phyloP scores from a whole-genome alignment of 2,329 filamentous ascomycete genomes.

The Harringtonia lauricola region DNA sequence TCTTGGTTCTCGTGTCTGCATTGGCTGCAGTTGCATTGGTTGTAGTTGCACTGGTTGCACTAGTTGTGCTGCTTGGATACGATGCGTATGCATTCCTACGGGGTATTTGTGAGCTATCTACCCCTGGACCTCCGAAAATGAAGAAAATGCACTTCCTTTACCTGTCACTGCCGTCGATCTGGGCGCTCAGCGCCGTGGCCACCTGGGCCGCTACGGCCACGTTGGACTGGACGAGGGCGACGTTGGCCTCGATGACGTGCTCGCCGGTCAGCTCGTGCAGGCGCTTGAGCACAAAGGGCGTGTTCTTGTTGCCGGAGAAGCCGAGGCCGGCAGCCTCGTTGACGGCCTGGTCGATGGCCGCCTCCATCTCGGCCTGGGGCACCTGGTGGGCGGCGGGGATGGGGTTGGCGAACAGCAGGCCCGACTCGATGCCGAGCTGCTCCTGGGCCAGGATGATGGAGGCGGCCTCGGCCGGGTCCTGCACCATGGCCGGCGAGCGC shows the following conservation, averaged over 20 bases:
- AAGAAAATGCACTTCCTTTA: neutral
- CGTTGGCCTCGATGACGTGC: conserved; percentile 64
- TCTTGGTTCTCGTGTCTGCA: too few species aligned
- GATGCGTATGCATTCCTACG: conserved; percentile 1
- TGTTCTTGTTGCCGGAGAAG: conserved; percentile 65
- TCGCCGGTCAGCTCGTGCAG: conserved; percentile 70
- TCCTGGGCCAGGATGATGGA: conserved; percentile 78
- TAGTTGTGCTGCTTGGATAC: neutral
- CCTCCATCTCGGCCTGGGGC: conserved; percentile 58
- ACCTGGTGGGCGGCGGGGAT: conserved; percentile 63
- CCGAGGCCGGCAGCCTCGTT: conserved; percentile 53
- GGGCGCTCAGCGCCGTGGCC: conserved; percentile 33
- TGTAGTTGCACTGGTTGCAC: neutral
- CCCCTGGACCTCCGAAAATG: neutral
- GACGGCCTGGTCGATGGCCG: conserved; percentile 57
- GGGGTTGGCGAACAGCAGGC: conserved; percentile 81
- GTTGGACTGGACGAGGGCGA: conserved; percentile 44
- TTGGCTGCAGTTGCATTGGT: neutral
- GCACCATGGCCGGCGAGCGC: conserved; percentile 64
- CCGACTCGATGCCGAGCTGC: conserved; percentile 60
- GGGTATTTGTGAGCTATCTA: neutral
- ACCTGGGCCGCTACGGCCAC: conserved; percentile 43
- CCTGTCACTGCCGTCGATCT: conserved; percentile 4
- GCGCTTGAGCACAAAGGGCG: conserved; percentile 68
- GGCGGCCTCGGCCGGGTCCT: conserved; percentile 71